phyloP scores from a whole-genome alignment of 2,329 filamentous ascomycete species.

The Orbilia quercus region DNA sequence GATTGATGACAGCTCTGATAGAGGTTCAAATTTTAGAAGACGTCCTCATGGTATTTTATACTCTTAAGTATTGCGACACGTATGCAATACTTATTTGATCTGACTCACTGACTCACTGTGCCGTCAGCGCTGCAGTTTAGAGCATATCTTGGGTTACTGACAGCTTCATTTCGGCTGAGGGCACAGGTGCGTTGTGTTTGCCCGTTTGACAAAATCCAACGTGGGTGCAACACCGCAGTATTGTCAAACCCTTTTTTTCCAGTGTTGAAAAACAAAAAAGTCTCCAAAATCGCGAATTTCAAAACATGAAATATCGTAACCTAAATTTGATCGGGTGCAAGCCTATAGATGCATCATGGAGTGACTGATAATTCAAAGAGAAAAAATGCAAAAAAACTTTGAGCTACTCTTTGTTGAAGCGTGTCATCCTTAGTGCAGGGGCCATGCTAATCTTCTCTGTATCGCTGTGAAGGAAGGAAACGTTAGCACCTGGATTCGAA shows the following conservation, averaged over 20 bases:
- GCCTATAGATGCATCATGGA: too few species aligned
- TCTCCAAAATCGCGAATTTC: background rate
- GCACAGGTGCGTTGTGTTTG: background rate
- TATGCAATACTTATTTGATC: too few species aligned
- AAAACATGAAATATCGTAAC: background rate
- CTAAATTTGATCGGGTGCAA: too few species aligned
- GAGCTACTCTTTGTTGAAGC: conserved; percentile 75
- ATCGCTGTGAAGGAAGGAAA: conserved; percentile 64
- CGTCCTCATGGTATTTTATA: too few species aligned
- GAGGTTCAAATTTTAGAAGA: too few species aligned
- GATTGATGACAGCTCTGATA: too few species aligned
- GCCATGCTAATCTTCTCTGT: conserved; percentile 86
- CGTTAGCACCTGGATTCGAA: conserved; percentile 49
- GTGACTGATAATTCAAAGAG: background rate
- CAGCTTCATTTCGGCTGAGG: too few species aligned
- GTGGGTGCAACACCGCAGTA: background rate
- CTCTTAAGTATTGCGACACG: too few species aligned
- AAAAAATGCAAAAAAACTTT: conserved; percentile 54
- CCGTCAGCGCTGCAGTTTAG: too few species aligned
- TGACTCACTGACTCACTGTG: too few species aligned
- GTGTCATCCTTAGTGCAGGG: conserved; percentile 94
- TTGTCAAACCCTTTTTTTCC: background rate
- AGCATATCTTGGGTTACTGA: too few species aligned
- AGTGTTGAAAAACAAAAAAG: conserved; percentile 5
- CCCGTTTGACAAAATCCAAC: background rate